Base-by-base conservation (phyloP, 2,329 filamentous ascomycete genomes). In the Lithohypha guttulata region DNA sequence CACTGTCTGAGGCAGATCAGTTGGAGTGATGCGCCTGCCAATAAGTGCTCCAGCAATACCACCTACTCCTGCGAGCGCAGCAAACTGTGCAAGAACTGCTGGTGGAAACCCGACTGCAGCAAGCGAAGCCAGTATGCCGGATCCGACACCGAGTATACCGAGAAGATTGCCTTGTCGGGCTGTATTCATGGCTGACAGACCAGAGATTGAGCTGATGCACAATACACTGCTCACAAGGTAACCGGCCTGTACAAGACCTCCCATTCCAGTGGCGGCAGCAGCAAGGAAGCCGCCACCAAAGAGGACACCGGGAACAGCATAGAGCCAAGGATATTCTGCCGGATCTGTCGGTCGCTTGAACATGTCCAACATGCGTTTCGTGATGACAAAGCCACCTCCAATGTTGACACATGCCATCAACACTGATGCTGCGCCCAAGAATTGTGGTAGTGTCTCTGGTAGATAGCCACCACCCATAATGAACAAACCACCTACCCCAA, bases 291-390 rank as follows among this genome's bases (percentile, higher is more conserved):
- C 85, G 22, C 82, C 84, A 2, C 82, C 81, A 48, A 89, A 93
- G 0, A 93, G 52, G 2, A 75, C 64, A 11, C 75, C 85, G 0
- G 85, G 85, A 41, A 93, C 65, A 1, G 77, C 81, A 53, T 91
- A 93, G 1, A 93, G 65, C 82, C 83, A 93, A 0, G 83, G 82
- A 49, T 89, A 93, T 57, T 94, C 86, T 0, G 81, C 77, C 21
- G 85, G 86, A 50, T 93, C 86, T 3, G 84, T 91, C 18, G 84
- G 80, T 9, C 82, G 73, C 55, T 81, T 82, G 57, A 89, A 89
- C 83, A 89, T 89, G 57, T 93, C 85, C 29, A 94, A 68, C 86
- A 94, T 94, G 46, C 86, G 73, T 63, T 93, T 93, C 2, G 85
- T 93, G 43, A 94, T 84, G 29, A 93, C 81, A 45, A 94, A 94